Base-by-base conservation (phyloP, 768 basidiomycete genomes). In the Megacollybia marginata region DNA sequence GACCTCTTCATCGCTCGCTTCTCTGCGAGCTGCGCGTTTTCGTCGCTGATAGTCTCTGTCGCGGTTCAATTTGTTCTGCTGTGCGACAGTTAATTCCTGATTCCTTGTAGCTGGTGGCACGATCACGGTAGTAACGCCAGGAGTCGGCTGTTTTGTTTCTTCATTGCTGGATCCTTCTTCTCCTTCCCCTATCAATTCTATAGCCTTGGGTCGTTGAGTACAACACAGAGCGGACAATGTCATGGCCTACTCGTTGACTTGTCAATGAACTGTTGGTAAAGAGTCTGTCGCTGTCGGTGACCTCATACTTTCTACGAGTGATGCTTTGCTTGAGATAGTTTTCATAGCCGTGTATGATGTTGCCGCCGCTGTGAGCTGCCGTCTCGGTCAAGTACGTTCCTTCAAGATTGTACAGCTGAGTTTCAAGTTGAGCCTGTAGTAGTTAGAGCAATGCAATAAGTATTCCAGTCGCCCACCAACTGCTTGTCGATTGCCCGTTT, bases 281-380 rank as follows among this genome's bases (percentile, higher is more conserved):
- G 53, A 91, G 69, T 44, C 90, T 75, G 59, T 92, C 90, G 11
- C 76, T 69, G 50, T 92, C 90, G 53, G 76, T 79, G 50, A 89
- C 76, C 55, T 92, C 88, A 55, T 83, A 80, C 59, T 82, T 83
- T 60, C 84, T 75, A 57, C 88, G 71, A 7, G 76, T 80, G 9
- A 76, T 71, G 1, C 76, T 76, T 51, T 83, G 85, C 65, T 92
- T 92, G 51, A 92, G 77, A 61, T 91, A 92, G 38, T 83, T 82
- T 48, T 92, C 90, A 55, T 92, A 92, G 4, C 90, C 90, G 57
- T 85, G 85, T 34, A 92, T 85, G 48, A 92, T 91, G 56, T 92
- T 92, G 31, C 90, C 90, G 15, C 89, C 88, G 57, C 80, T 83
- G 53, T 85, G 83, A 0, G 72, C 71, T 1, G 83, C 79, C 1